These are phyloP conservation scores for Neurospora sp. DNA, from an alignment of 2,329 filamentous ascomycete genomes.

Conservation along the genomic window DNA sequence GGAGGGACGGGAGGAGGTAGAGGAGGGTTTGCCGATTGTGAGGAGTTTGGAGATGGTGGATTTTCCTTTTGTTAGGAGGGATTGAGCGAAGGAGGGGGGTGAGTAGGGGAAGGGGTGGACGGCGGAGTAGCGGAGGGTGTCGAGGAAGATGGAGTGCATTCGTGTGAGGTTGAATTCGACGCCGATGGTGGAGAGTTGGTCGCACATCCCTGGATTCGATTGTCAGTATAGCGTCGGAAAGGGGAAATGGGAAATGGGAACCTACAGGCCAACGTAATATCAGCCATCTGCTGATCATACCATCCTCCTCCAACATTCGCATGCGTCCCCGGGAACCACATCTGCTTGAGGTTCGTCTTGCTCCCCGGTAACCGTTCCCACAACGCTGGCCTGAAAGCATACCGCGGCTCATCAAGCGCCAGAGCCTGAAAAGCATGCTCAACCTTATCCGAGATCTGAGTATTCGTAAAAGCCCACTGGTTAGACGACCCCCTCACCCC, in stretches of 20 bases:
- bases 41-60: conserved; percentile 9
- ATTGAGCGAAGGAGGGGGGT: conserved; percentile 2
- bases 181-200: conserved; percentile 24
- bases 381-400: conserved; percentile 31
- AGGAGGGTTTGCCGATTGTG: conserved; percentile 10
- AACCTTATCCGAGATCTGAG: conserved; percentile 30
- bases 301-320: conserved; percentile 54
- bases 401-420: conserved; percentile 38
- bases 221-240: neutral
- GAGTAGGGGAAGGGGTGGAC: conserved; percentile 24
- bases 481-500: conserved; percentile 27
- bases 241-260: neutral
- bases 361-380: conserved; percentile 27
- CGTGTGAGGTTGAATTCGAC: conserved; percentile 22
- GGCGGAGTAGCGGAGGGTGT: conserved; percentile 22
- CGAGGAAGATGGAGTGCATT: conserved; percentile 18
- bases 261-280: conserved; percentile 24
- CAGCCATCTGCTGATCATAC: conserved; percentile 27
- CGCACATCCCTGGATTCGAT: conserved; percentile 22
- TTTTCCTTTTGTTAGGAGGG: neutral
- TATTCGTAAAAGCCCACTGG: conserved; percentile 33
- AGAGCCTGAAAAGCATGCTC: conserved; percentile 41
- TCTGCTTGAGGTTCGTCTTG: conserved; percentile 23
- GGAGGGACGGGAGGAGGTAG: conserved; percentile 7
- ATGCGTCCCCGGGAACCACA: conserved; percentile 54